phyloP scores from a whole-genome alignment of 1,284 basidiomycete genomes.

The Irpex lacteus region DNA sequence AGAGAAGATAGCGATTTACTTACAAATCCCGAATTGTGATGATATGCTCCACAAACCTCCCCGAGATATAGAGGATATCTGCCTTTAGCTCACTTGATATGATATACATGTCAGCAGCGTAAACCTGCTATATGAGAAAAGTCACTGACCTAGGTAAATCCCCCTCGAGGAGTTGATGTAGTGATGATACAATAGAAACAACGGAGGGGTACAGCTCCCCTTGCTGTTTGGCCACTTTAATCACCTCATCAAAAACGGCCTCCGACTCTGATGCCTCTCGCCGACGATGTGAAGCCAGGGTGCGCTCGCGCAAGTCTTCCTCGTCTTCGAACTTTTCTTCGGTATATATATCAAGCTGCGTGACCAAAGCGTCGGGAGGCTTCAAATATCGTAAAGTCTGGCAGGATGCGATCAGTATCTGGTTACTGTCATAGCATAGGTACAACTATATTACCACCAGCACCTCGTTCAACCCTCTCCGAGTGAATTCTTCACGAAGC shows the following conservation, averaged over 20 bases:
- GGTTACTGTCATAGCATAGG: not conserved
- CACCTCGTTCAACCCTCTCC: constrained; percentile 80
- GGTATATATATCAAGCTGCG: constrained; percentile 77
- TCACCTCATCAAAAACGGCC: constrained; percentile 50
- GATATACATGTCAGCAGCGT: not conserved
- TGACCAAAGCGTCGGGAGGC: constrained; percentile 72
- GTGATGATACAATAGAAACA: constrained; percentile 53
- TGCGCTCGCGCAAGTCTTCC: constrained; percentile 72
- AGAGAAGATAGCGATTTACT: constrained; percentile 20
- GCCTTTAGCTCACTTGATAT: constrained; percentile 57
- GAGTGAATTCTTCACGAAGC: constrained; percentile 77
- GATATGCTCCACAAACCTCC: constrained; percentile 69
- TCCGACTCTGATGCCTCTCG: constrained; percentile 45
- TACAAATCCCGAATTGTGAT: constrained; percentile 61
- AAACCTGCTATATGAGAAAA: not conserved
- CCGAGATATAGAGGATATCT: constrained; percentile 59
- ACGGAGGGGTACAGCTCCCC: constrained; percentile 55
- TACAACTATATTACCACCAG: constrained; percentile 64
- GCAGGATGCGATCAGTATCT: not conserved
- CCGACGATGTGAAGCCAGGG: constrained; percentile 40
- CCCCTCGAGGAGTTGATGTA: constrained; percentile 53
- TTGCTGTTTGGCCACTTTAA: constrained; percentile 54
- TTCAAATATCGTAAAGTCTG: constrained; percentile 74
- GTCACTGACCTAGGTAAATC: constrained; percentile 58
- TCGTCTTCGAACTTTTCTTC: constrained; percentile 91